These are phyloP conservation scores for Aureobasidium sp. DNA, from an alignment of 2,329 filamentous ascomycete genomes.

Conservation along the genomic window DNA sequence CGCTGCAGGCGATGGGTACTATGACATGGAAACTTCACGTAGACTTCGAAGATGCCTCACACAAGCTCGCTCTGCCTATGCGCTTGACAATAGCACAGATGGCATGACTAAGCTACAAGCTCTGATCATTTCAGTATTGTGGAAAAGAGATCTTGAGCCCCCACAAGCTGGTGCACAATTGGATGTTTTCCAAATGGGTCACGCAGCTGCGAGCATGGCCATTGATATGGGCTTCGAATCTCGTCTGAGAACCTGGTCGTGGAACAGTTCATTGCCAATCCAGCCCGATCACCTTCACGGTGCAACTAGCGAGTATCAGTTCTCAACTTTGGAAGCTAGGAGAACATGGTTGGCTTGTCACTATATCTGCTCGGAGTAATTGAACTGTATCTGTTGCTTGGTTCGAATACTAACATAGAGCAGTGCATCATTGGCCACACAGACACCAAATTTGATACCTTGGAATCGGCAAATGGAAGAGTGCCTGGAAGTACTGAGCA, in stretches of 20 bases:
- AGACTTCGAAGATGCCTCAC: background rate
- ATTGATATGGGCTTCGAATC: background rate
- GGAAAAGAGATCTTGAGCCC: background rate
- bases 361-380: background rate
- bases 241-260: background rate
- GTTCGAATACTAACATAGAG: background rate
- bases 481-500: background rate
- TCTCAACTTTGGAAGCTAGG: background rate
- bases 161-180: background rate
- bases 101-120: background rate
- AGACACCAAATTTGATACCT: background rate
- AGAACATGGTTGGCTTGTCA: background rate
- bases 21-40: background rate
- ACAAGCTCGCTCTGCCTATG: background rate
- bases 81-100: background rate
- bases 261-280: background rate
- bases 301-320: background rate
- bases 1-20: background rate
- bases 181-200: background rate
- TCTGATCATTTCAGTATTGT: background rate
- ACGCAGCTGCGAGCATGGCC: background rate
- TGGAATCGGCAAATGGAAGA: background rate
- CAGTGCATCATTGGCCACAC: background rate
- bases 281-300: background rate
- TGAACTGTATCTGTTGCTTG: rapidly evolving